Base-by-base conservation (phyloP, 495 filamentous ascomycete genomes). In the Tuber calosporum region DNA sequence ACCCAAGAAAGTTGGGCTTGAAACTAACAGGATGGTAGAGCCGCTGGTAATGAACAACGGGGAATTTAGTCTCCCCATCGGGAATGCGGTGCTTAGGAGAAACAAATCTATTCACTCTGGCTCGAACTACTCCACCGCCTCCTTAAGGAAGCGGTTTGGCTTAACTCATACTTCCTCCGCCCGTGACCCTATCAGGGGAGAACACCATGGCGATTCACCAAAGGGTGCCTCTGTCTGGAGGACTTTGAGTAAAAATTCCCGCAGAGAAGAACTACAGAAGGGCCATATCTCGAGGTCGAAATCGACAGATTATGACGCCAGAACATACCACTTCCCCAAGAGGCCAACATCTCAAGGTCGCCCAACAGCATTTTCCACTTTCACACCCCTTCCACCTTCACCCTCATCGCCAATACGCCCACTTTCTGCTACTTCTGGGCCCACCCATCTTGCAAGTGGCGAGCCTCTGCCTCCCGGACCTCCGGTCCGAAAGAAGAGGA, bases 241-340 rank as follows among this genome's bases (percentile, higher is more conserved):
- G 73, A 96, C 89, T 3, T 83, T 97, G 74, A 97, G 93, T 84
- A 99, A 99, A 83, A 90, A 89, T 79, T 89, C 87, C 70, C 86
- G 87, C 43, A 83, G 76, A 20, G 74, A 78, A 58, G 76, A 78
- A 58, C 84, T 62, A 83, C 84, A 79, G 1, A 93, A 88, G 81
- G 86, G 83, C 11, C 87, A 88, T 22, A 83, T 95, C 62, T 85
- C 87, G 67, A 87, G 93, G 67, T 94, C 93, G 17, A 92, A 89
- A 78, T 97, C 94, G 0, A 92, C 91, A 40, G 94, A 98, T 78
- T 84, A 89, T 73, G 89, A 91, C 69, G 79, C 82, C 22, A 85
- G 84, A 75, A 82, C 75, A 69, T 83, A 84, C 66, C 83, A 89
- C 67, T 86, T 91, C 13, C 91, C 91, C 41, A 83, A 83, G 53